Percentiles rank a stretch among this genome's conserved stretches.
Conservation (phyloP, 208 protist genomes). For the Trypanosoma vivax region DNA sequence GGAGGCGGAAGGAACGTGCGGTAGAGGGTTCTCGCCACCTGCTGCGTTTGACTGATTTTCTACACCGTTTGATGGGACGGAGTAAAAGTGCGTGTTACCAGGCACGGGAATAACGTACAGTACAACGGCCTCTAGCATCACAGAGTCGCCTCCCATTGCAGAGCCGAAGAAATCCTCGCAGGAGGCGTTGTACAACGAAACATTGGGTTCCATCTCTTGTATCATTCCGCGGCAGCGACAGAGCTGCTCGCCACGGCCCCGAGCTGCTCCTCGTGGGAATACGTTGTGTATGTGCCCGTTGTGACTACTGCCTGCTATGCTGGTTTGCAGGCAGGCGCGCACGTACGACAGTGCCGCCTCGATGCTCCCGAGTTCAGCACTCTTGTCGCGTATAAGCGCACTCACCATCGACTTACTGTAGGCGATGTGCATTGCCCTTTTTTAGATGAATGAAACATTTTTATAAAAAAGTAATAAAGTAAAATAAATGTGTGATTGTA, state of each 20-base stretch:
- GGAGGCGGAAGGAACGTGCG: background rate
- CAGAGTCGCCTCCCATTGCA: conserved; percentile 4
- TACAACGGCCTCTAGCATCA: conserved; percentile 49
- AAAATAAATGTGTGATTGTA: no score
- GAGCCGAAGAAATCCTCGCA: conserved; percentile 31
- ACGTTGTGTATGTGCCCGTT: conserved; percentile 22
- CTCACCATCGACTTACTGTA: conserved; percentile 22
- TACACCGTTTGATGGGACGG: no score
- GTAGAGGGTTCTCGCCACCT: background rate
- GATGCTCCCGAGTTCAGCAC: conserved; percentile 19
- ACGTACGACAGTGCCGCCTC: conserved; percentile 22
- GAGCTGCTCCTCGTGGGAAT: conserved; percentile 27
- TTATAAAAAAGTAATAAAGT: no score
- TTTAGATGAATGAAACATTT: no score
- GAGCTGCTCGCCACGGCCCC: conserved; percentile 19
- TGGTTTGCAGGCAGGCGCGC: conserved; percentile 8
- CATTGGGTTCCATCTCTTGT: conserved; percentile 60
- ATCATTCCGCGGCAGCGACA: conserved; percentile 78
- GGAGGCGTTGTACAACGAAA: conserved; percentile 43
- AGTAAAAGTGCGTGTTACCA: conserved; percentile 67
- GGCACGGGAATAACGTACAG: conserved; percentile 81
- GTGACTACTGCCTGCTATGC: background rate
- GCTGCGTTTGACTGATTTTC: background rate
- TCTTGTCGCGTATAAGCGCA: conserved; percentile 31
- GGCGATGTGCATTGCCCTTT: background rate